Percentiles rank a stretch among this genome's conserved stretches.
Conservation (phyloP, 176 grass and related monocot genomes). For the Oryza punctata region DNA sequence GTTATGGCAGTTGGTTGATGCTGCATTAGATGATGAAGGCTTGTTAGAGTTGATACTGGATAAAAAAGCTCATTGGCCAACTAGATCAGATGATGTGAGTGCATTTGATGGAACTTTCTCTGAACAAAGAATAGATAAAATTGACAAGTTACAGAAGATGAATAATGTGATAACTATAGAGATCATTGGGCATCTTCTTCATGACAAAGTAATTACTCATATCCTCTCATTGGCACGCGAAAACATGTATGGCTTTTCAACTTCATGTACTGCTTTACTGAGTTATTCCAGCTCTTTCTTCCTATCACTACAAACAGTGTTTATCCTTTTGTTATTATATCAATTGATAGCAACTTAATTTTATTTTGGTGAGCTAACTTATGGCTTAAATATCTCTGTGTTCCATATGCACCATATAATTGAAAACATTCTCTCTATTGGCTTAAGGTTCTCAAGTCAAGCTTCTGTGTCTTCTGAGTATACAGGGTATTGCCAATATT, state of each 20-base stretch:
- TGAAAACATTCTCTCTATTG: conserved; percentile 7
- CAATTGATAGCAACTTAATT: conserved; percentile 12
- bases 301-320: not conserved
- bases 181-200: conserved; percentile 78
- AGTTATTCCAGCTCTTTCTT: conserved; percentile 41
- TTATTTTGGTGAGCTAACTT: conserved; percentile 6
- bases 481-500: conserved; percentile 15
- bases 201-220: conserved; percentile 91
- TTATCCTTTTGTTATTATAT: not conserved
- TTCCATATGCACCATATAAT: not conserved
- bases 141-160: conserved; percentile 69
- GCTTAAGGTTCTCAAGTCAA: conserved; percentile 32
- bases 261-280: conserved; percentile 38
- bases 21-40: conserved; percentile 84
- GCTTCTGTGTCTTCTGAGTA: not conserved
- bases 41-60: conserved; percentile 73
- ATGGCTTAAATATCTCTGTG: conserved; percentile 26
- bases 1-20: conserved; percentile 85
- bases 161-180: conserved; percentile 76
- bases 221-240: conserved; percentile 91
- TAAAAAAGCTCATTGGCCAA: conserved; percentile 68
- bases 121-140: conserved; percentile 67
- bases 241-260: conserved; percentile 93
- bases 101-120: conserved; percentile 60
- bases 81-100: conserved; percentile 59